Evolutionary conservation across 1,284 basidiomycete species (phyloP).

Genomic region (Cystobasidium slooffiae): DNA sequence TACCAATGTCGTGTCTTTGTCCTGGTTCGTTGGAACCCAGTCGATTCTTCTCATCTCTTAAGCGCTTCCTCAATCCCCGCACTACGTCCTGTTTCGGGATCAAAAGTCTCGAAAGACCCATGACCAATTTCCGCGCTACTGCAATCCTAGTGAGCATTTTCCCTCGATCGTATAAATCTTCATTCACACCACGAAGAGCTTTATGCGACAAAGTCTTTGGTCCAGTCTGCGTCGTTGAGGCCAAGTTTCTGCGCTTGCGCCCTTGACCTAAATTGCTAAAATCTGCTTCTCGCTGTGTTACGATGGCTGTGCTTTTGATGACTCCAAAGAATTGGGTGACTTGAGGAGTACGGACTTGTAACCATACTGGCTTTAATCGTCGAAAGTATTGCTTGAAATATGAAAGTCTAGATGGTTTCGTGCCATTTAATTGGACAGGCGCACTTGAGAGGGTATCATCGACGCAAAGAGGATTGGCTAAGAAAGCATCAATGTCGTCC

Average conservation of each 20-base stretch:
- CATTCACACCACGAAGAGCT: conserved; percentile 31
- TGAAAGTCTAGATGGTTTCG: too few species aligned
- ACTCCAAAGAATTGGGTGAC: conserved; percentile 11
- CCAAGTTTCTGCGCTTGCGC: neutral
- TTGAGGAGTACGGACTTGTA: neutral
- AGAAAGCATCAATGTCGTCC: conserved; percentile 73
- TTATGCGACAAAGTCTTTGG: conserved; percentile 30
- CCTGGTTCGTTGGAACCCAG: conserved; percentile 45
- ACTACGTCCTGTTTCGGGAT: conserved; percentile 83
- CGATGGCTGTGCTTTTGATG: neutral
- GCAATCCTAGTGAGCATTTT: conserved; percentile 73
- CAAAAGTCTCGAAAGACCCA: conserved; percentile 76
- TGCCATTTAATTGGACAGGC: neutral
- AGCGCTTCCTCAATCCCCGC: conserved; percentile 75
- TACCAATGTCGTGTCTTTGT: conserved; percentile 57
- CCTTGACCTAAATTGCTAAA: conserved; percentile 16
- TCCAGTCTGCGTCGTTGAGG: neutral
- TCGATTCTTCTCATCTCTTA: conserved; percentile 46
- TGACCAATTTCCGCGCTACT: conserved; percentile 77
- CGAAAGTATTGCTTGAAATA: neutral
- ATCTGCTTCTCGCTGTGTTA: conserved; percentile 24
- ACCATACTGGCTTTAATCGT: neutral
- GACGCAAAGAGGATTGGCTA: conserved; percentile 58
- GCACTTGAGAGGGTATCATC: neutral
- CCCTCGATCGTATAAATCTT: conserved; percentile 32